Evolutionary conservation across 108 stramenopile species (phyloP), one percentile per base, ranked within the genome.

Genomic region (Pseudonitzschia multiseries): DNA sequence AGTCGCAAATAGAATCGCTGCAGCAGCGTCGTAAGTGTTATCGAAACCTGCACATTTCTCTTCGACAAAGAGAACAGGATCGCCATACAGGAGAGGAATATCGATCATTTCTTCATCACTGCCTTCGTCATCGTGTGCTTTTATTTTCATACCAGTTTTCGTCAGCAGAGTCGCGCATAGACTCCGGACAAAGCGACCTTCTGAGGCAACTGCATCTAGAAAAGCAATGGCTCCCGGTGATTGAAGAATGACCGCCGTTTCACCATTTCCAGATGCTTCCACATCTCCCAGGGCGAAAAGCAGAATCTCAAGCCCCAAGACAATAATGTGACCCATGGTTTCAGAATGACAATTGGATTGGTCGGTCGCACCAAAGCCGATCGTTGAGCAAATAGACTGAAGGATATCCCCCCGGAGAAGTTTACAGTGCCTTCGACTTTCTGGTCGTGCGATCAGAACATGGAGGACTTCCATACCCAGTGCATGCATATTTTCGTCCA

Each of bases 401-500:
- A 81, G 40, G 13, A 73, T 65, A 46, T 77, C 80, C 48, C 70
- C 46, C 31, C 20, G 33, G 27, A 78, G n/a, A 18, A 78, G 57
- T n/a, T 68, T 66, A 33, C 77, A 78, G 28, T 72, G 71, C 4
- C 71, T 70, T 40, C 77, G 57, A 33, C 64, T 63, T 31, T 63
- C 57, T 50, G 40, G 69, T 57, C 65, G 64, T n/a, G 71, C 31
- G 8, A 72, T 66, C 18, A 90, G 62, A 36, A 81, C 61, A 60
- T 84, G 89, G 18, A 89, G 73, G 18, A 89, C 67, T 54, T 90
- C 83, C 57, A 90, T 48, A 5, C 86, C 80, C 29, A 89, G 33
- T 20, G 77, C 48, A 42, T 79, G 80, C 64, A 65, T 59, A 18
- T 56, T 57, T 33, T 46, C 46, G 50, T 78, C 61, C 10, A 71